Percentiles rank a stretch among this genome's conserved stretches.
Evolutionary conservation across 2,329 filamentous ascomycete species (phyloP).

Genomic region (Sporothrix schenckii): DNA sequence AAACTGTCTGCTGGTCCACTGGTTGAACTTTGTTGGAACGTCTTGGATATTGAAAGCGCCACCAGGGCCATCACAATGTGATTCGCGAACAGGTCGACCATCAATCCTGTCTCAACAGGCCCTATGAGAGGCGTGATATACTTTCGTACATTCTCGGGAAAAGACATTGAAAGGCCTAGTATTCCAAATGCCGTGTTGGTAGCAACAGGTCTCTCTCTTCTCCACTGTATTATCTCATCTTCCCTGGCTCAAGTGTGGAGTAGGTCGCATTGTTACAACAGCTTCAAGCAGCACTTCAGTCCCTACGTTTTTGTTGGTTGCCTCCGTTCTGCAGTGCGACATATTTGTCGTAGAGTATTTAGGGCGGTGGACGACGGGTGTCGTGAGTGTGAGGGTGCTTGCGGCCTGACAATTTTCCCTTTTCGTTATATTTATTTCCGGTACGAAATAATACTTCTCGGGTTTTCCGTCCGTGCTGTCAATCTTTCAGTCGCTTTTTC

Average conservation of each 20-base stretch:
- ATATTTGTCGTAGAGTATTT: too few species aligned
- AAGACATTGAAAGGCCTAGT: neutral
- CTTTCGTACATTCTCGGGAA: too few species aligned
- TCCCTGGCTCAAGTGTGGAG: too few species aligned
- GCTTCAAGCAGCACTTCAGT: too few species aligned
- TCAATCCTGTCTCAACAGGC: neutral
- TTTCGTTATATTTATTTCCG: neutral
- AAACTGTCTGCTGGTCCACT: neutral
- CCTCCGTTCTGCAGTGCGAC: neutral
- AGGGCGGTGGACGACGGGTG: too few species aligned
- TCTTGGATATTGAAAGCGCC: neutral
- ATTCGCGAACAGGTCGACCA: neutral
- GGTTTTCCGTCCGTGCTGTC: neutral
- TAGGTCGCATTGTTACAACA: too few species aligned
- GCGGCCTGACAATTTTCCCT: neutral
- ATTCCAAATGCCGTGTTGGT: constrained; percentile 22
- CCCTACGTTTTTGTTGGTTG: neutral
- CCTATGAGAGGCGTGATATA: too few species aligned
- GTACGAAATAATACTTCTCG: neutral
- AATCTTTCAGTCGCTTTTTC: neutral
- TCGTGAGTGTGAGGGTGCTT: too few species aligned
- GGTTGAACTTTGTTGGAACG: neutral
- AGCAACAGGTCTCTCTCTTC: neutral
- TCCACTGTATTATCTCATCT: neutral
- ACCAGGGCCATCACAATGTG: neutral